phyloP scores from a whole-genome alignment of 2,329 filamentous ascomycete species.

The Colletotrichum zoysiae region DNA sequence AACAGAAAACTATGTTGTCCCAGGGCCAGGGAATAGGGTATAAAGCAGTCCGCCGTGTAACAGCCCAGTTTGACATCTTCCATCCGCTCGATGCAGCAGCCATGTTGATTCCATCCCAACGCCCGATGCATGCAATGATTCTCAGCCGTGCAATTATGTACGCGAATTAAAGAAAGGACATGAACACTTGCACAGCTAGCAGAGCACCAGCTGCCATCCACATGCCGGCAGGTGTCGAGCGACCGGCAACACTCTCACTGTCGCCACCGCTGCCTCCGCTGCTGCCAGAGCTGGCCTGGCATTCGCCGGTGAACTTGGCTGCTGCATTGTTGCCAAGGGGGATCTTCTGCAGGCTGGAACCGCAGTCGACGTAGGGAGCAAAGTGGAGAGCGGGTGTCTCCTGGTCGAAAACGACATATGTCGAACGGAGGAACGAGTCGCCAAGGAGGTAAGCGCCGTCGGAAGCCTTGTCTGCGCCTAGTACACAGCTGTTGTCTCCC shows the following conservation, averaged over 20 bases:
- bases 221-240: slow-evolving; percentile 10
- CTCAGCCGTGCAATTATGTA: slow-evolving; percentile 31
- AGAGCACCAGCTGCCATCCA: slow-evolving; percentile 29
- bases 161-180: slow-evolving; percentile 31
- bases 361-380: slow-evolving; percentile 46
- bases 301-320: slow-evolving; percentile 44
- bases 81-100: slow-evolving; percentile 21
- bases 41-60: slow-evolving; percentile 31
- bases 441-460: slow-evolving; percentile 52
- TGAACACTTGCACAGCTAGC: slow-evolving; percentile 27
- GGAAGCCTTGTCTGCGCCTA: slow-evolving; percentile 61
- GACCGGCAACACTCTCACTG: slow-evolving; percentile 36
- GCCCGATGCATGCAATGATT: slow-evolving; percentile 30
- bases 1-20: slow-evolving; percentile 32
- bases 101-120: slow-evolving; percentile 28
- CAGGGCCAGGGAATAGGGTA: slow-evolving; percentile 32
- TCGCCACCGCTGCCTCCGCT: not conserved
- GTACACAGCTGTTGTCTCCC: slow-evolving; percentile 52
- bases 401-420: slow-evolving; percentile 55
- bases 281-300: slow-evolving; percentile 25
- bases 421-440: slow-evolving; percentile 59
- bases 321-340: slow-evolving; percentile 44
- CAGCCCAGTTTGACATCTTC: slow-evolving; percentile 18
- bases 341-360: slow-evolving; percentile 45
- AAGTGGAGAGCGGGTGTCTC: slow-evolving; percentile 47